Evolutionary conservation across 805 yeast genomes (phyloP).

Genomic region (Barnettozyma botsteinii): DNA sequence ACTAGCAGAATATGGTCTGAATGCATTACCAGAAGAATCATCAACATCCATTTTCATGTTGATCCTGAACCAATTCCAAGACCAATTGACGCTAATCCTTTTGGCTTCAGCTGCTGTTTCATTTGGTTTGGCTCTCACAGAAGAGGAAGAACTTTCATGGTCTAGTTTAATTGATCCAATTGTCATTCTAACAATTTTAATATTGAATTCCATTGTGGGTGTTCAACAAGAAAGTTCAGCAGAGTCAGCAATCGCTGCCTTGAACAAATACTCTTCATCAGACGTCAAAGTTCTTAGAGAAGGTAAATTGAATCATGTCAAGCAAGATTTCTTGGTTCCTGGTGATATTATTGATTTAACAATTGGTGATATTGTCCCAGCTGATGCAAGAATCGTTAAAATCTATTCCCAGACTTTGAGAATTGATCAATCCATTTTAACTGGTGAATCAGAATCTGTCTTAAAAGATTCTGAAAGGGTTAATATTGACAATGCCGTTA

Average conservation of each 20-base stretch:
- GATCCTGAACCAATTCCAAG: slow-evolving; percentile 33
- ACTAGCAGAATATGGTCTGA: slow-evolving; percentile 19
- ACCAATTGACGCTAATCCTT: slow-evolving; percentile 31
- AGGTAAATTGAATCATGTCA: slow-evolving; percentile 36
- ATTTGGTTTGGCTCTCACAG: slow-evolving; percentile 27
- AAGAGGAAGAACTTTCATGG: slow-evolving; percentile 27
- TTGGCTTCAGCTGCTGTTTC: slow-evolving; percentile 31
- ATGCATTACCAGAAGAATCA: slow-evolving; percentile 31
- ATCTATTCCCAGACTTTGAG: slow-evolving; percentile 34
- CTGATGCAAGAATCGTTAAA: slow-evolving; percentile 40
- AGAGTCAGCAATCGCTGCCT: slow-evolving; percentile 45
- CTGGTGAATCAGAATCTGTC: slow-evolving; percentile 43
- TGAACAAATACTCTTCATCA: slow-evolving; percentile 40
- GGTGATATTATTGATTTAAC: slow-evolving; percentile 39
- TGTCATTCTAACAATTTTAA: slow-evolving; percentile 41
- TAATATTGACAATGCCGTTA: slow-evolving; percentile 29
- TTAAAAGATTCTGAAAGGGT: slow-evolving; percentile 26
- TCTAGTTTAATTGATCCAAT: slow-evolving; percentile 31
- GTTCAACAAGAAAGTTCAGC: slow-evolving; percentile 46
- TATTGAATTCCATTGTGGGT: slow-evolving; percentile 43
- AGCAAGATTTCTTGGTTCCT: slow-evolving; percentile 38
- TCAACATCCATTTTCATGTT: slow-evolving; percentile 31
- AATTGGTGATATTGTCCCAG: slow-evolving; percentile 41
- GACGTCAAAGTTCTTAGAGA: slow-evolving; percentile 41
- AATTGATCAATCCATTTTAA: slow-evolving; percentile 42